Percentiles rank a stretch among this genome's conserved stretches.
phyloP scores from a whole-genome alignment of 495 filamentous ascomycete species.

The Lentithecium fluviatile region DNA sequence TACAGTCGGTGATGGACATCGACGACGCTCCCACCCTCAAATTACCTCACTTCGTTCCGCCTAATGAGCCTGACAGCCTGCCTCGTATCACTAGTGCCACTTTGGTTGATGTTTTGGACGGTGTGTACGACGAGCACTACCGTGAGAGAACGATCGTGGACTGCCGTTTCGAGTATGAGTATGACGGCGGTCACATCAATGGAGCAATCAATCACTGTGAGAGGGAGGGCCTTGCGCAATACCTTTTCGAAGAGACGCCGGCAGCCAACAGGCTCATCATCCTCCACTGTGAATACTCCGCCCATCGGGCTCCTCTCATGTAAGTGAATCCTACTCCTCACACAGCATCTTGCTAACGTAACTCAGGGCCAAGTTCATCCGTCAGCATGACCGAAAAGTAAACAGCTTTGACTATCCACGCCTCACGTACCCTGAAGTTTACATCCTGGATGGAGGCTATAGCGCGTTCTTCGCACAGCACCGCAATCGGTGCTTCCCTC shows the following conservation, averaged over 20 bases:
- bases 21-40: conserved; percentile 66
- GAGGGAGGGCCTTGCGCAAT: conserved; percentile 76
- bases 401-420: conserved; percentile 83
- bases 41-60: conserved; percentile 80
- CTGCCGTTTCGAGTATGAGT: conserved; percentile 98
- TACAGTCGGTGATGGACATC: conserved; percentile 75
- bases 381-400: conserved; percentile 75
- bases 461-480: conserved; percentile 83
- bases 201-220: conserved; percentile 94
- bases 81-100: conserved; percentile 81
- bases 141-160: conserved; percentile 83
- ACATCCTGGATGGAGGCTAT: conserved; percentile 96
- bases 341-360: conserved; percentile 22
- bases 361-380: conserved; percentile 71
- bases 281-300: conserved; percentile 98
- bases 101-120: conserved; percentile 81
- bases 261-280: conserved; percentile 75
- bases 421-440: conserved; percentile 91
- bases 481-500: conserved; percentile 77
- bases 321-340: conserved; percentile 34
- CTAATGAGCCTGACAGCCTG: conserved; percentile 77
- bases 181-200: conserved; percentile 90
- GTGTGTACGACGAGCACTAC: conserved; percentile 71
- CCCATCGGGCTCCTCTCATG: conserved; percentile 96
- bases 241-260: conserved; percentile 66